Conservation (phyloP, 257 asterid species). For the Fraxinus cuspidata region DNA sequence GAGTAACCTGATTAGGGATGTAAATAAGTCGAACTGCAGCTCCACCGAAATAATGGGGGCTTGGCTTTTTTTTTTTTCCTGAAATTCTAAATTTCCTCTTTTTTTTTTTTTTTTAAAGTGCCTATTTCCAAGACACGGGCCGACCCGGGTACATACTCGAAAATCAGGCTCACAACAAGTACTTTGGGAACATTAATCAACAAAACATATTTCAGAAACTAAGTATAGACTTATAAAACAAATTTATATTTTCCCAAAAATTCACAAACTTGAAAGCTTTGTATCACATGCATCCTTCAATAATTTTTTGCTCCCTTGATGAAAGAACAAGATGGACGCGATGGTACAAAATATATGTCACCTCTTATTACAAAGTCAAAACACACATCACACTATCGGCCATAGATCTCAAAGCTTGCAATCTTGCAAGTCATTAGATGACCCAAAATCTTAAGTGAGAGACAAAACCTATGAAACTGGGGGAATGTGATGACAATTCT, state of each 20-base stretch:
- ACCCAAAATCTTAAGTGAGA: not conserved
- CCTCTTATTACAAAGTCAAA: not conserved
- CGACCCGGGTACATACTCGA: no score
- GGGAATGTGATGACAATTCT: not conserved
- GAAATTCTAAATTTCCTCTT: no score
- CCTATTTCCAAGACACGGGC: no score
- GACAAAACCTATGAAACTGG: not conserved
- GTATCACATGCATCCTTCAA: not conserved
- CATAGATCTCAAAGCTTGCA: not conserved
- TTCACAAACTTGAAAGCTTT: not conserved
- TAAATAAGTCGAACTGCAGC: no score
- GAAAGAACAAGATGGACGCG: not conserved
- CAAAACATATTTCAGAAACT: not conserved
- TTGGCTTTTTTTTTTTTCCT: no score
- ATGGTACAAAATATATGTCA: not conserved
- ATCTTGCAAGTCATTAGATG: not conserved
- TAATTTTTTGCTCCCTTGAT: not conserved
- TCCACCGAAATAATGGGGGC: no score
- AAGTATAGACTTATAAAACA: not conserved
- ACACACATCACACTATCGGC: not conserved
- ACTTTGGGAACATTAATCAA: not conserved
- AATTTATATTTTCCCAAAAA: not conserved
- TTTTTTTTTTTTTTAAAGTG: no score
- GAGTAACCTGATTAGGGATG: not conserved
- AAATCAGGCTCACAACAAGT: not conserved